Evolutionary conservation across 192 early-diverging fungal genomes (phyloP).

Genomic region (Mortierella hygrophila): DNA sequence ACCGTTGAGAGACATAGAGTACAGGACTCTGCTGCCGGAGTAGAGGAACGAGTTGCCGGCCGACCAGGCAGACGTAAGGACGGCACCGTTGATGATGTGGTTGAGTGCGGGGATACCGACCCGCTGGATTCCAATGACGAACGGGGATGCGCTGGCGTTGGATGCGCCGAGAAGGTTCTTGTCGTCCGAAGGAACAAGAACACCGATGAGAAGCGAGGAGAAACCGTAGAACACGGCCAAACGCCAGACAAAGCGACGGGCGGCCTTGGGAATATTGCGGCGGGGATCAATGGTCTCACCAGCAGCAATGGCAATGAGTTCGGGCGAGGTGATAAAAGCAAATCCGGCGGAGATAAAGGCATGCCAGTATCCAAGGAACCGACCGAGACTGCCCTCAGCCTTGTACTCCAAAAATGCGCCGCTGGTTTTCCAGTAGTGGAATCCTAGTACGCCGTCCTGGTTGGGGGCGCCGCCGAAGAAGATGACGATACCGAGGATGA

Average conservation of each 20-base stretch:
- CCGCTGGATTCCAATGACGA: constrained; percentile 64
- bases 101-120: constrained; percentile 58
- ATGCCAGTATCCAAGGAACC: constrained; percentile 68
- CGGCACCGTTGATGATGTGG: constrained; percentile 70
- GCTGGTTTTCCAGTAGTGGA: constrained; percentile 38
- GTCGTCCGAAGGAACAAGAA: constrained; percentile 66
- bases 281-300: constrained; percentile 71
- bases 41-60: constrained; percentile 73
- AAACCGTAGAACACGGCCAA: constrained; percentile 70
- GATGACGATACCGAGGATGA: constrained; percentile 52
- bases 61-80: constrained; percentile 68
- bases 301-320: constrained; percentile 74
- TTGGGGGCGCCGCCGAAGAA: constrained; percentile 74
- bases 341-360: constrained; percentile 42
- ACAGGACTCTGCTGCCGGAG: constrained; percentile 68
- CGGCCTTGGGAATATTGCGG: constrained; percentile 65
- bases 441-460: constrained; percentile 60
- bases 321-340: constrained; percentile 53
- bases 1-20: constrained; percentile 63
- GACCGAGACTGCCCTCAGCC: constrained; percentile 61
- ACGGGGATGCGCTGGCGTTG: constrained; percentile 61
- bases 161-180: constrained; percentile 29
- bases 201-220: constrained; percentile 70
- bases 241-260: constrained; percentile 63
- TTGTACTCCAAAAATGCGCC: constrained; percentile 43